Conservation (phyloP, 805 yeast species). For the Nakazawaea anatomiae region DNA sequence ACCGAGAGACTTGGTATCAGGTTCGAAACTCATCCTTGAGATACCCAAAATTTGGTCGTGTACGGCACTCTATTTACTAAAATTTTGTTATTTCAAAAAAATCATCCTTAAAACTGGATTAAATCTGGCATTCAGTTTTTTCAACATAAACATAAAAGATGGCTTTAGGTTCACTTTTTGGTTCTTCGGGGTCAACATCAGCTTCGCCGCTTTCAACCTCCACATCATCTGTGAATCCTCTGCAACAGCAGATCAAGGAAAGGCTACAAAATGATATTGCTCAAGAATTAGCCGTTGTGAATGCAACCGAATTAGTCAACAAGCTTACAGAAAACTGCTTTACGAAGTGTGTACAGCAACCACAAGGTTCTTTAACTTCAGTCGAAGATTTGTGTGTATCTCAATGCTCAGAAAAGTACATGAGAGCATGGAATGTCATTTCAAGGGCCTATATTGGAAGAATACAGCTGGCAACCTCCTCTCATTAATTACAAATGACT, state of each 20-base stretch:
- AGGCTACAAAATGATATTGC: conserved; percentile 66
- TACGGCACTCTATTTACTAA: neutral
- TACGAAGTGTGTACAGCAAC: conserved; percentile 65
- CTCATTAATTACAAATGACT: neutral
- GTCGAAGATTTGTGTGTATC: conserved; percentile 64
- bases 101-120: neutral
- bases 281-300: conserved; percentile 84
- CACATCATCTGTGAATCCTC: conserved; percentile 9
- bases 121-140: neutral
- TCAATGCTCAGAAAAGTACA: conserved; percentile 79
- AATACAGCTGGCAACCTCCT: conserved; percentile 47
- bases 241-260: conserved; percentile 44
- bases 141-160: neutral
- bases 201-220: conserved; percentile 12
- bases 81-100: neutral
- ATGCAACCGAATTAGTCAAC: conserved; percentile 82
- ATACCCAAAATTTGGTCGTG: neutral
- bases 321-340: conserved; percentile 85
- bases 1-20: no score
- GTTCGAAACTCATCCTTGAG: no score
- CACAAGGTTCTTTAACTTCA: conserved; percentile 41
- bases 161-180: conserved; percentile 11
- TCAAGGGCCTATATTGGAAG: conserved; percentile 73
- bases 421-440: conserved; percentile 86
- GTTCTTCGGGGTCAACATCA: conserved; percentile 14